phyloP scores from a whole-genome alignment of 257 asterid genomes.

The Rehmannia glutinosa region DNA sequence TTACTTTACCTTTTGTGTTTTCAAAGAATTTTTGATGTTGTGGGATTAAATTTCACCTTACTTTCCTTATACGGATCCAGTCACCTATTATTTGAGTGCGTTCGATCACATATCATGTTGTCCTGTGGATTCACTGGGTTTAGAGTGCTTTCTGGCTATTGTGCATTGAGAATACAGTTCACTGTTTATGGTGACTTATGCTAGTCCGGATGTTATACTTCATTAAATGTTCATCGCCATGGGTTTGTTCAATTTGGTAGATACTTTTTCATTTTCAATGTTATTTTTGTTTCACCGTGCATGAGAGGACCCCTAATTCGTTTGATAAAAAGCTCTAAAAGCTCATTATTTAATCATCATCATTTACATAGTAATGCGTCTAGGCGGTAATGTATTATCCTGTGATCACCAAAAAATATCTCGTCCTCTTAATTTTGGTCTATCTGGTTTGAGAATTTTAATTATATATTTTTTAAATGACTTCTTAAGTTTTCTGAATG shows the following conservation, averaged over 20 bases:
- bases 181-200: no score
- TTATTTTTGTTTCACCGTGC: neutral
- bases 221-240: neutral
- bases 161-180: neutral
- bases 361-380: neutral
- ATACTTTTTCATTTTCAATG: neutral
- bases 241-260: neutral
- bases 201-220: no score
- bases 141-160: neutral
- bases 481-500: neutral
- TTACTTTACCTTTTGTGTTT: neutral
- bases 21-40: neutral
- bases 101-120: neutral
- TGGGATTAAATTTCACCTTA: conserved; percentile 8
- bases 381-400: neutral
- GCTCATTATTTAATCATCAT: neutral
- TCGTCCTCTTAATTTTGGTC: neutral
- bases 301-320: neutral
- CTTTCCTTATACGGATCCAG: conserved; percentile 7
- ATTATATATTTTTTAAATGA: neutral
- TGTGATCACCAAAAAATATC: neutral
- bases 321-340: neutral
- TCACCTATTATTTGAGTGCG: neutral
- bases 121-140: neutral
- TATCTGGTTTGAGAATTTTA: neutral